Percentiles rank a stretch among this genome's conserved stretches.
phyloP scores from a whole-genome alignment of 495 filamentous ascomycete species.

The Neurospora sp. region DNA sequence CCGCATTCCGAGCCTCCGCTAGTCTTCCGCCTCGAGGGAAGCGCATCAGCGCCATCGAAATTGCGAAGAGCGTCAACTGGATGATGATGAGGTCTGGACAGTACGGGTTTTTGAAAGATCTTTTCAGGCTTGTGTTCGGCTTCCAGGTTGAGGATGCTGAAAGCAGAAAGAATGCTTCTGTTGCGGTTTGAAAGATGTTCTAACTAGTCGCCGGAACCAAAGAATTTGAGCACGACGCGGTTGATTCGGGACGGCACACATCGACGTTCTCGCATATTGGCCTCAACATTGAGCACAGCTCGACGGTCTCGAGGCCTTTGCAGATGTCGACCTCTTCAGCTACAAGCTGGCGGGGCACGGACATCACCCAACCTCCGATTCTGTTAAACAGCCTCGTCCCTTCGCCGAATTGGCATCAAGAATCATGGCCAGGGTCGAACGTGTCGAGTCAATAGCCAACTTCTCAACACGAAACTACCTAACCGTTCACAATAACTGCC shows the following conservation, averaged over 20 bases:
- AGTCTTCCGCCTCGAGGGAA: constrained; percentile 43
- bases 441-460: not conserved
- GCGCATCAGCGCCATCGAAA: constrained; percentile 55
- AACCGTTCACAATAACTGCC: not conserved
- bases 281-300: not conserved
- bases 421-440: not conserved
- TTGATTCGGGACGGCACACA: not conserved
- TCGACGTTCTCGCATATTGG: not conserved
- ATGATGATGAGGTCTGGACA: constrained; percentile 46
- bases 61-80: constrained; percentile 64
- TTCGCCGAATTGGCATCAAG: not conserved
- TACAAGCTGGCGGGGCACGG: not conserved
- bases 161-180: constrained; percentile 38
- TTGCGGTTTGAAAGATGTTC: constrained; percentile 26
- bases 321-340: not conserved
- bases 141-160: constrained; percentile 69
- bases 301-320: not conserved
- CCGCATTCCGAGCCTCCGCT: constrained; percentile 48
- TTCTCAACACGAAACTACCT: not conserved
- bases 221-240: not conserved
- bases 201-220: not conserved
- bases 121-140: constrained; percentile 78
- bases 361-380: not conserved
- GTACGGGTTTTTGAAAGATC: constrained; percentile 66
- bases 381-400: not conserved